phyloP scores from a whole-genome alignment of 257 asterid genomes.

The Capsicum baccatum region DNA sequence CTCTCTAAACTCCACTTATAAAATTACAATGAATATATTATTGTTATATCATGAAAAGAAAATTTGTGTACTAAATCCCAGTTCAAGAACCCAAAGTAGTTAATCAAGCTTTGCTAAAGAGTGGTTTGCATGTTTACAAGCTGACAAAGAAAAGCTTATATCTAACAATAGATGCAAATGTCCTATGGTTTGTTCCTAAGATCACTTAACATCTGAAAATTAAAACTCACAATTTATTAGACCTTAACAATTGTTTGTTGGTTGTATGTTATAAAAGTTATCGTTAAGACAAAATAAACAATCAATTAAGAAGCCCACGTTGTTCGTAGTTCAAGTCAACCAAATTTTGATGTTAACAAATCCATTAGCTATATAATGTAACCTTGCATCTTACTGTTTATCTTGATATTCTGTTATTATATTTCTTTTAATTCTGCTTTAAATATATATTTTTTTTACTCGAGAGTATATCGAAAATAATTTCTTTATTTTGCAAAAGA shows the following conservation, averaged over 20 bases:
- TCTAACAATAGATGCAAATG: slow-evolving; percentile 19
- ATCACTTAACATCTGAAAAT: not conserved
- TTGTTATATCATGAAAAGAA: not conserved
- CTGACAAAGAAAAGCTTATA: not conserved
- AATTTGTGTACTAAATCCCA: not conserved
- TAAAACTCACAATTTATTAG: not conserved
- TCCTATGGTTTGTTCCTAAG: slow-evolving; percentile 20
- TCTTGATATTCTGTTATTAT: too few relatives aligned
- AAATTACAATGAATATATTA: too few relatives aligned
- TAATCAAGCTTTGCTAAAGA: not conserved
- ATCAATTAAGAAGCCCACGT: not conserved
- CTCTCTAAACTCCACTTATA: too few relatives aligned
- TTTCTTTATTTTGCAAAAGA: too few relatives aligned
- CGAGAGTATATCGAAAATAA: too few relatives aligned
- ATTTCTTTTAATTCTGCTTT: too few relatives aligned
- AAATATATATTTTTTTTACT: too few relatives aligned
- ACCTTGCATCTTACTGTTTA: not conserved
- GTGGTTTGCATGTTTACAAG: slow-evolving; percentile 24
- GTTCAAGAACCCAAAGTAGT: not conserved
- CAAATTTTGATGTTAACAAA: not conserved
- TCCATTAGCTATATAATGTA: not conserved
- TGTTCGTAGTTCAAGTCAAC: not conserved
- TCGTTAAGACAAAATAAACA: not conserved
- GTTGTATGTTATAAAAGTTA: not conserved
- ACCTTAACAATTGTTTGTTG: not conserved